Evolutionary conservation across 2,329 filamentous ascomycete species (phyloP), one percentile per base, ranked within the genome.

Genomic region (Aspergillus quadrilineatus): DNA sequence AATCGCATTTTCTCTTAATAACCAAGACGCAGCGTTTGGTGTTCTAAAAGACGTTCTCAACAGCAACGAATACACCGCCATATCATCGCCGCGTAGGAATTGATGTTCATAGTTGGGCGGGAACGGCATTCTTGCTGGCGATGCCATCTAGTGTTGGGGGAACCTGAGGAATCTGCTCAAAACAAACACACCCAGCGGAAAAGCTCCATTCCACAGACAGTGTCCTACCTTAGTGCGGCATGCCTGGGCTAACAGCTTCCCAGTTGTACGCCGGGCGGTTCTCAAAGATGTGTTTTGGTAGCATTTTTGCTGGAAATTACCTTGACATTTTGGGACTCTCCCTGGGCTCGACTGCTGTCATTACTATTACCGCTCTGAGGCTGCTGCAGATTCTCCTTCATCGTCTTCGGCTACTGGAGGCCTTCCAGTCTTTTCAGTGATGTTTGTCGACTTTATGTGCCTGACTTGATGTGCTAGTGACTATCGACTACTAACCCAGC

Each of bases 131-230:
- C 63, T 55, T 51, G 28, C 47, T 17, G 10, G 12, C 48, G 44
- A 60, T 52, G 28, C 26, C 34, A 5, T 46, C 49, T 47, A 51
- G 53, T 63, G 52, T 45, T 59, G n/a, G 50, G 55, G 60, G 42
- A 53, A 61, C 50, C 45, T 49, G 17, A 57, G 56, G 61, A 64
- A 65, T 66, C 30, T 59, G 42, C 52, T 37, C 30, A 54, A 54
- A 63, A 63, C 62, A 65, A 62, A 65, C 57, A 61, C 15, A 26
- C 41, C 52, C 55, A 52, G 28, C 36, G 26, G 15, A 15, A 30
- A 29, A 63, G 32, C n/a, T 34, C 29, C 64, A 63, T 64, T 63
- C 64, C 62, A 59, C 56, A 43, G 26, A 58, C 56, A 39, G 29
- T 17, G 4, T 34, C 56, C 49, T 43, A 52, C 56, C 53, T 57